Evolutionary conservation across 345 rosid genomes (phyloP).

Genomic region (Anacardium occidentale): DNA sequence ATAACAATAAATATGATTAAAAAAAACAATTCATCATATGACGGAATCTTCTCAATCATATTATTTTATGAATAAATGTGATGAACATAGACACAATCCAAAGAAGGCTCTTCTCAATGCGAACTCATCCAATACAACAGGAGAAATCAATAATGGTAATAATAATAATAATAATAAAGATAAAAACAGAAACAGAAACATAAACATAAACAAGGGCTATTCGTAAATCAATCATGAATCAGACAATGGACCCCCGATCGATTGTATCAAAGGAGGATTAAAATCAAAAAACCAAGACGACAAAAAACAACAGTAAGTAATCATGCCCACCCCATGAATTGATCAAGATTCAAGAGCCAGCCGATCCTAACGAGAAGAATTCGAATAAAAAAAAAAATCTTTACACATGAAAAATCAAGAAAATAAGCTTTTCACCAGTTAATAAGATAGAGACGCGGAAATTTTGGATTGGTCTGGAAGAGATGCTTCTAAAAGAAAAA

Average conservation of each 20-base stretch:
- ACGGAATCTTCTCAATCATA: neutral
- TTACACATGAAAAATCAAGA: neutral
- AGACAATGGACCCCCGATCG: no score
- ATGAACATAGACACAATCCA: neutral
- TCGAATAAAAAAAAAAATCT: neutral
- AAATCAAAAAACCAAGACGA: neutral
- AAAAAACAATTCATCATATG: neutral
- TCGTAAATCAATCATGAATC: no score
- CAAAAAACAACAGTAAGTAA: neutral
- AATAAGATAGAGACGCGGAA: no score
- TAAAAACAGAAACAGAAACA: neutral
- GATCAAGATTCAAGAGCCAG: neutral
- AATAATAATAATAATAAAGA: no score
- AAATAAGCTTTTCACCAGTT: no score
- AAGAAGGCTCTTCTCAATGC: neutral
- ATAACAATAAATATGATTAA: neutral
- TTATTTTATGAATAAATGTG: neutral
- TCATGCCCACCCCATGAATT: neutral
- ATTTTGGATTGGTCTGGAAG: no score
- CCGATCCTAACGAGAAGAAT: neutral
- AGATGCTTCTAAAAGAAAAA: no score
- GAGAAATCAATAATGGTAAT: constrained; percentile 2
- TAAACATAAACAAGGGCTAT: neutral
- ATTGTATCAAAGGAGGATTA: neutral
- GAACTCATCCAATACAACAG: constrained; percentile 1